phyloP scores from a whole-genome alignment of 768 basidiomycete species.

The Rhodotorula babjevae region DNA sequence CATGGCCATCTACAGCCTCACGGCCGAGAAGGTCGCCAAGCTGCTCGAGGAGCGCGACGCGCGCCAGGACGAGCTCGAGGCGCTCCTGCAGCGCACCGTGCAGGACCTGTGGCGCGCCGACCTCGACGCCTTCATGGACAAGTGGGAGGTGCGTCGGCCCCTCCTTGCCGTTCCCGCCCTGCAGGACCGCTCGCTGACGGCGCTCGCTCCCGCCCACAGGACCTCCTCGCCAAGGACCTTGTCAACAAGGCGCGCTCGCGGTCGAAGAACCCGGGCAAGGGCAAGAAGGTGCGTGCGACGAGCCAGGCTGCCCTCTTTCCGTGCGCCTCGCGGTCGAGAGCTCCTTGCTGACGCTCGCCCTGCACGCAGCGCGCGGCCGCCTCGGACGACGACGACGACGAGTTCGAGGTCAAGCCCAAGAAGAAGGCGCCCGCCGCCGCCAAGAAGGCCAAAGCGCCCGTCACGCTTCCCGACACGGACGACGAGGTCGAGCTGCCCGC shows the following conservation, averaged over 20 bases:
- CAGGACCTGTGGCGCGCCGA: conserved; percentile 85
- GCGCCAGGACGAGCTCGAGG: conserved; percentile 76
- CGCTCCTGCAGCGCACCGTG: conserved; percentile 69
- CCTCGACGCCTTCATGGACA: conserved; percentile 70
- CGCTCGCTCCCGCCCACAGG: background rate
- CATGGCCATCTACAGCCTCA: conserved; percentile 94
- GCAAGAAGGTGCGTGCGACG: conserved; percentile 1
- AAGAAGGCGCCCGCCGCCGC: conserved; percentile 1
- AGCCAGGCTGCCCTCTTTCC: too few relatives aligned
- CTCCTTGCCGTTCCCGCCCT: background rate
- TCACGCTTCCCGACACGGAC: conserved; percentile 46
- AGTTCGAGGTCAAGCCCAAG: conserved; percentile 39
- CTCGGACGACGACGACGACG: conserved; percentile 29
- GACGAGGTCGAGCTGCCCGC: conserved; percentile 47
- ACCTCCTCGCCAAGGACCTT: conserved; percentile 2
- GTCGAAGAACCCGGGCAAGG: conserved; percentile 26
- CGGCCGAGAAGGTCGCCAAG: conserved; percentile 87
- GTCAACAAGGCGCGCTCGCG: conserved; percentile 11
- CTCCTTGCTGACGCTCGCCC: background rate
- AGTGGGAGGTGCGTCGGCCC: conserved; percentile 56
- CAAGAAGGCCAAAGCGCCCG: conserved; percentile 23
- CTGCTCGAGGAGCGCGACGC: conserved; percentile 70
- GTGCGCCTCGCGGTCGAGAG: background rate
- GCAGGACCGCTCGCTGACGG: background rate
- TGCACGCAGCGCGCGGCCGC: conserved; percentile 14